A percentile compares a stretch with the other conserved stretches of the same genome.
These are phyloP conservation scores for Musa beccarii DNA, from an alignment of 176 grass and related monocot genomes.

Conservation along the genomic window DNA sequence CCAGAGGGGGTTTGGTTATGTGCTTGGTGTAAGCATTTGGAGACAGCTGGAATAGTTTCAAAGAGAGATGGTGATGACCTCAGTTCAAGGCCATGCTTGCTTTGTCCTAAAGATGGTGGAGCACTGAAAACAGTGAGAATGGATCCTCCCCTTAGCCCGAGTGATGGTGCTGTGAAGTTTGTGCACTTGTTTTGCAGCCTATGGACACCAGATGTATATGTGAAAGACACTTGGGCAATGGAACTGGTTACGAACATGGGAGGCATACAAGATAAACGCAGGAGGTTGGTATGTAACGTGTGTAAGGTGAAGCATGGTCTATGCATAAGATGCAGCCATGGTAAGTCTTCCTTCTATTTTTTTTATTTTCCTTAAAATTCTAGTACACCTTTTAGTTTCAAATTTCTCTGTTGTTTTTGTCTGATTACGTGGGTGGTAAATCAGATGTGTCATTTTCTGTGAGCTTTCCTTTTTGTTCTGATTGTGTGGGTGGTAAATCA, in stretches of 20 bases:
- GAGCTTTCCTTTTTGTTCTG: too few species aligned
- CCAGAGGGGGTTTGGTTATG: slow-evolving; percentile 54
- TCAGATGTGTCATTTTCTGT: too few species aligned
- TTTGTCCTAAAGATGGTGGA: slow-evolving; percentile 81
- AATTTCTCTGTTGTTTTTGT: neutral
- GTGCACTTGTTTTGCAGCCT: slow-evolving; percentile 90
- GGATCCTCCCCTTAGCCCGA: slow-evolving; percentile 19
- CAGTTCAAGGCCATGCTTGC: slow-evolving; percentile 41
- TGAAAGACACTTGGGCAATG: slow-evolving; percentile 57
- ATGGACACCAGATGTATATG: slow-evolving; percentile 79
- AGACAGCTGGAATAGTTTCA: slow-evolving; percentile 19
- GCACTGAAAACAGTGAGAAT: slow-evolving; percentile 43
- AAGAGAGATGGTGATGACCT: slow-evolving; percentile 15
- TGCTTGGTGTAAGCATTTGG: slow-evolving; percentile 55
- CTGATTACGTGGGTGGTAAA: neutral
- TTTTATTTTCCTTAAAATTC: neutral
- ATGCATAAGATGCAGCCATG: slow-evolving; percentile 93
- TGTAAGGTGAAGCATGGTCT: slow-evolving; percentile 94
- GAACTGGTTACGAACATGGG: slow-evolving; percentile 55
- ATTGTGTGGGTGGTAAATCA: too few species aligned
- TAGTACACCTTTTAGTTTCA: neutral
- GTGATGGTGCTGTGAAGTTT: slow-evolving; percentile 31
- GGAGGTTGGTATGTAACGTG: slow-evolving; percentile 66
- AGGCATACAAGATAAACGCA: slow-evolving; percentile 44
- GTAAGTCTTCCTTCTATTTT: slow-evolving; percentile 27